A percentile compares a stretch with the other conserved stretches of the same genome.
These are phyloP conservation scores for Volvox africanus DNA, from an alignment of 139 green algal genomes.

Conservation along the genomic window DNA sequence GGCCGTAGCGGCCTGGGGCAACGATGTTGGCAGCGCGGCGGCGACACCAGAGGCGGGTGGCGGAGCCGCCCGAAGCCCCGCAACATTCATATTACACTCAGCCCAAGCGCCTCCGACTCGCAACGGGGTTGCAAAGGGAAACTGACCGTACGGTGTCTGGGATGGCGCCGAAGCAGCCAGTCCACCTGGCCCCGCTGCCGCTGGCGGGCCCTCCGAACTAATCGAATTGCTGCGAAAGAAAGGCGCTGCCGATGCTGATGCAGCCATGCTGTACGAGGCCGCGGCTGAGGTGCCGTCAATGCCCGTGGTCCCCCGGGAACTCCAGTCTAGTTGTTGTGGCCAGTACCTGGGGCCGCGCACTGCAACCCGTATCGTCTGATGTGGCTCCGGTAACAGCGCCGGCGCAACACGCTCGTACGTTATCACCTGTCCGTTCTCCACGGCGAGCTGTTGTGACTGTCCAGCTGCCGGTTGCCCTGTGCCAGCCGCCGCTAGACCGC, in stretches of 20 bases:
- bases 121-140: neutral
- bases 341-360: constrained; percentile 85
- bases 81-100: neutral
- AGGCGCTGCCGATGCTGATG: neutral
- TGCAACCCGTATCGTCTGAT: constrained; percentile 14
- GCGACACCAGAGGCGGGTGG: neutral
- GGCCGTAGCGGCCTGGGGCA: no score
- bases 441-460: neutral
- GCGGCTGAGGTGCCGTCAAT: neutral
- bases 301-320: neutral
- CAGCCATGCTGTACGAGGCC: neutral
- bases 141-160: neutral
- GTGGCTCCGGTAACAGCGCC: constrained; percentile 37
- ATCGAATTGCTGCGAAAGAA: neutral
- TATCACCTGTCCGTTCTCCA: neutral
- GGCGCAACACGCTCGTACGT: constrained; percentile 9
- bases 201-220: neutral
- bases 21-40: neutral
- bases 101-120: neutral
- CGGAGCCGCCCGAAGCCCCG: neutral
- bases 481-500: neutral
- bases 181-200: neutral
- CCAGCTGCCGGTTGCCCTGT: neutral
- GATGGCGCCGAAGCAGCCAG: neutral
- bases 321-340: constrained; percentile 62